phyloP scores from a whole-genome alignment of 768 basidiomycete genomes.

The Phaeotremella fagi region DNA sequence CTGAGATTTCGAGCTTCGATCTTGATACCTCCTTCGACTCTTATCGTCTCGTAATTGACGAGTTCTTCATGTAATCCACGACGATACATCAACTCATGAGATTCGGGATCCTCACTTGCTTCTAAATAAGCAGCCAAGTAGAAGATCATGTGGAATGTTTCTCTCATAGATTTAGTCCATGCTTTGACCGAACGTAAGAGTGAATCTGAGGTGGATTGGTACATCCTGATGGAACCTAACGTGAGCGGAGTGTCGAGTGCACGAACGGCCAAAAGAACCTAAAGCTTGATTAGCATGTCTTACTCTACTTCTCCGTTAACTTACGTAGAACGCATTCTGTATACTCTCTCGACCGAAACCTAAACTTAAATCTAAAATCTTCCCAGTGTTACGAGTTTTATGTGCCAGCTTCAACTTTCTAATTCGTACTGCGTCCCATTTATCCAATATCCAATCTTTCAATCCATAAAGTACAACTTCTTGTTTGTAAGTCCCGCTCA shows the following conservation, averaged over 20 bases:
- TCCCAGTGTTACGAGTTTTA: neutral
- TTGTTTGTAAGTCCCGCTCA: conserved; percentile 69
- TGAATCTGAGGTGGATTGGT: conserved; percentile 70
- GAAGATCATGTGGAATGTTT: conserved; percentile 81
- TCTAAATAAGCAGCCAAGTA: conserved; percentile 82
- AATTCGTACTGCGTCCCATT: conserved; percentile 66
- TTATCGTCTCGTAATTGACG: conserved; percentile 22
- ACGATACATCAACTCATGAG: conserved; percentile 1
- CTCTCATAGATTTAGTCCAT: conserved; percentile 60
- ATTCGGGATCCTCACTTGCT: conserved; percentile 57
- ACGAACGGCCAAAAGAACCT: conserved; percentile 72
- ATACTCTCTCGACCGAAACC: conserved; percentile 18
- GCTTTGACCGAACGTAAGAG: conserved; percentile 64
- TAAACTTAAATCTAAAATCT: conserved; percentile 9
- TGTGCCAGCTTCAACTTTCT: conserved; percentile 49
- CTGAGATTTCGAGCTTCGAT: conserved; percentile 64
- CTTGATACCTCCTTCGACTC: conserved; percentile 56
- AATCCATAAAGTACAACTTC: conserved; percentile 79
- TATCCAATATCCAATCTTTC: conserved; percentile 74
- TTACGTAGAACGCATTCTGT: conserved; percentile 25
- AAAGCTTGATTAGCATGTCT: neutral
- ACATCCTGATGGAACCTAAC: conserved; percentile 74
- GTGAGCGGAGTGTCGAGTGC: conserved; percentile 68
- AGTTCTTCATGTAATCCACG: neutral
- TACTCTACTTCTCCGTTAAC: neutral